These are phyloP conservation scores for Dryas drummondii DNA, from an alignment of 306 rosid genomes.

Conservation along the genomic window DNA sequence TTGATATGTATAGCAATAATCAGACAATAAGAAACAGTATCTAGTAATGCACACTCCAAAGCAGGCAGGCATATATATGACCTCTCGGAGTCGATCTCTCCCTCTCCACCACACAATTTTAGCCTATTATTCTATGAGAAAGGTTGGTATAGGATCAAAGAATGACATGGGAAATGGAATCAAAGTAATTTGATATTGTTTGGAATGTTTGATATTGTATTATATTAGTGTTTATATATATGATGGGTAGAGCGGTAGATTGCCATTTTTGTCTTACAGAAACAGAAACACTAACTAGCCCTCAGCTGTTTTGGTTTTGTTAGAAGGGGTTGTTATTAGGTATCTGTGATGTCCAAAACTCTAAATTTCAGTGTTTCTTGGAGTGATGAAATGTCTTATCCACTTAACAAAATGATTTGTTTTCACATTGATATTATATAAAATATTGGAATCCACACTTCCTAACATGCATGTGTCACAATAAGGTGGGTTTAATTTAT, in stretches of 20 bases:
- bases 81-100: neutral
- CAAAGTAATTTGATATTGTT: slow-evolving; percentile 44
- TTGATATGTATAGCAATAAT: slow-evolving; percentile 29
- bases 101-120: slow-evolving; percentile 22
- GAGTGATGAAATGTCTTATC: slow-evolving; percentile 62
- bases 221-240: slow-evolving; percentile 4
- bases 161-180: slow-evolving; percentile 1
- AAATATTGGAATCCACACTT: slow-evolving; percentile 33
- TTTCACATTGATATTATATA: slow-evolving; percentile 24
- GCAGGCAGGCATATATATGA: slow-evolving; percentile 39
- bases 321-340: slow-evolving; percentile 47
- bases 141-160: slow-evolving; percentile 25
- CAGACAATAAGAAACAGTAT: slow-evolving; percentile 47
- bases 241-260: slow-evolving; percentile 8
- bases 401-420: slow-evolving; percentile 52
- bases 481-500: neutral
- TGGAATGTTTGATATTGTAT: slow-evolving; percentile 53
- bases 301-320: slow-evolving; percentile 30
- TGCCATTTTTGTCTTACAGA: slow-evolving; percentile 46
- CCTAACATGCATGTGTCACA: slow-evolving; percentile 26
- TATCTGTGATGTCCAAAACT: slow-evolving; percentile 44
- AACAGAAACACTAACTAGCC: slow-evolving; percentile 39
- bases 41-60: slow-evolving; percentile 48
- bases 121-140: slow-evolving; percentile 1
- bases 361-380: slow-evolving; percentile 83